Conservation (phyloP, 2,329 filamentous ascomycete genomes). For the Aaosphaeria pasadenensis region DNA sequence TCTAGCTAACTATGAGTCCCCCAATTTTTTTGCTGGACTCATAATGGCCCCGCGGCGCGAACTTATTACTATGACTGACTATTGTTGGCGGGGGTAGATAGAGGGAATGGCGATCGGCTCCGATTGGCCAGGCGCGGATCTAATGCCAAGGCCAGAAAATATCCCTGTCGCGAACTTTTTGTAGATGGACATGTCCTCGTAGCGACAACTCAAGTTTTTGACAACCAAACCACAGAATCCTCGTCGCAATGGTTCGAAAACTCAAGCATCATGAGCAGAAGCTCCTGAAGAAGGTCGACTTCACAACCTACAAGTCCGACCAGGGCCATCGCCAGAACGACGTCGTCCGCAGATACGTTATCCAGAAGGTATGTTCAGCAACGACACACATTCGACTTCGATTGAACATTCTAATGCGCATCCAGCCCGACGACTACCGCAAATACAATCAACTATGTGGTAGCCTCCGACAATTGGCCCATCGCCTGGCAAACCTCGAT, state of each 20-base stretch:
- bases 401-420: background rate
- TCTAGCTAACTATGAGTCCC: too few relatives aligned
- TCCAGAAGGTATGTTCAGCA: constrained; percentile 60
- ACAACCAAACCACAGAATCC: background rate
- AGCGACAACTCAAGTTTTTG: too few relatives aligned
- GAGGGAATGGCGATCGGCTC: too few relatives aligned
- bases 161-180: too few relatives aligned
- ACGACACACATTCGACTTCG: background rate
- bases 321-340: constrained; percentile 77
- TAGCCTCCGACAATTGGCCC: constrained; percentile 84
- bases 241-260: constrained; percentile 75
- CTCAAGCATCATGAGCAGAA: constrained; percentile 93
- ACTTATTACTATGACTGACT: too few relatives aligned
- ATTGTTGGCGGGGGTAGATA: too few relatives aligned
- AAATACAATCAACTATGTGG: constrained; percentile 46
- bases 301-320: constrained; percentile 90
- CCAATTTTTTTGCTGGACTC: too few relatives aligned
- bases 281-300: constrained; percentile 88
- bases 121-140: too few relatives aligned
- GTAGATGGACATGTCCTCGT: too few relatives aligned
- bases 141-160: too few relatives aligned
- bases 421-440: constrained; percentile 70
- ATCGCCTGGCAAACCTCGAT: constrained; percentile 76
- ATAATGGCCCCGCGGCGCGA: too few relatives aligned
- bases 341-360: constrained; percentile 82